Conservation (phyloP, 2,329 filamentous ascomycete genomes). For the Trichophyton simii region DNA sequence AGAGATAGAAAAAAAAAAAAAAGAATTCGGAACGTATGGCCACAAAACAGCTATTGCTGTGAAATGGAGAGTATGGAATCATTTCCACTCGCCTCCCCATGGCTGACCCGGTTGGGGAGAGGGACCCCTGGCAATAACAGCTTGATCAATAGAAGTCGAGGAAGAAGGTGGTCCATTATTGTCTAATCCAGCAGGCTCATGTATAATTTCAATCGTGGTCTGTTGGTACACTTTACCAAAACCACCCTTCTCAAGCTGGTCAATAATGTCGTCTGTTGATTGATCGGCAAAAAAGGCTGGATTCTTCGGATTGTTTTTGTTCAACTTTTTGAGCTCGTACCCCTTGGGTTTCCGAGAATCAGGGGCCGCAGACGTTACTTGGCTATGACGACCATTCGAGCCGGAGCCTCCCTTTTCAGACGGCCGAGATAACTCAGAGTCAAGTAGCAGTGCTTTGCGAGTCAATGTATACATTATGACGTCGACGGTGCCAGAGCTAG, state of each 20-base stretch:
- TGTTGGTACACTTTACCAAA: slow-evolving; percentile 33
- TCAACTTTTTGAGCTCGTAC: slow-evolving; percentile 2
- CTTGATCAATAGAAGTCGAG: background rate
- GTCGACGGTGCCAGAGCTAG: slow-evolving; percentile 47
- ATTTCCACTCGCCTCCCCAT: background rate
- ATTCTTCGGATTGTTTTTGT: background rate
- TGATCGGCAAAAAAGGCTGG: slow-evolving; percentile 19
- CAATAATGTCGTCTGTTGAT: slow-evolving; percentile 35
- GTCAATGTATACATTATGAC: slow-evolving; percentile 47
- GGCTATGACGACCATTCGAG: slow-evolving; percentile 8
- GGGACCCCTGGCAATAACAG: background rate
- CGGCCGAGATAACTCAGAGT: slow-evolving; percentile 26
- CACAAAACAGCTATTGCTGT: background rate
- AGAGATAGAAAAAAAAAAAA: background rate
- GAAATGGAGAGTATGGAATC: background rate
- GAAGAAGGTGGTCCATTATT: background rate
- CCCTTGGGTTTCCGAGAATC: slow-evolving; percentile 6
- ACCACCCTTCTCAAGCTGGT: slow-evolving; percentile 21
- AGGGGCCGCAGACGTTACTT: slow-evolving; percentile 11
- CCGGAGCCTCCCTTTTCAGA: slow-evolving; percentile 18
- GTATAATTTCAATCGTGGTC: slow-evolving; percentile 33
- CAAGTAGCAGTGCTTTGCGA: slow-evolving; percentile 42
- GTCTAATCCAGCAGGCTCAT: slow-evolving; percentile 18
- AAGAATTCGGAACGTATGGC: background rate
- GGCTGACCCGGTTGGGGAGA: background rate